Evolutionary conservation across 2,329 filamentous ascomycete species (phyloP), one percentile per base, ranked within the genome.

Genomic region (Fusarium cyanostomum): DNA sequence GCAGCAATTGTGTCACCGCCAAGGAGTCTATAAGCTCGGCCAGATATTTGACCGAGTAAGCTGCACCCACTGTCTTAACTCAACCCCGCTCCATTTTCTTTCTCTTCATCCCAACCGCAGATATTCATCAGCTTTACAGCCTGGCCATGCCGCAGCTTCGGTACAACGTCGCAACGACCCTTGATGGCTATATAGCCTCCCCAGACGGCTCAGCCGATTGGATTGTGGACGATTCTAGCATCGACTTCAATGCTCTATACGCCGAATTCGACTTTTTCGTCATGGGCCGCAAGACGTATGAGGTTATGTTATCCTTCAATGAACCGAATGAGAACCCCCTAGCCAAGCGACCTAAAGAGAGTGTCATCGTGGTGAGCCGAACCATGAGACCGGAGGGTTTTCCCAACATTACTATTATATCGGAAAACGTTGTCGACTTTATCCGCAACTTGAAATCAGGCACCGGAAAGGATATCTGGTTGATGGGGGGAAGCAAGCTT

Each of bases 221-320:
- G 73, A 76, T 77, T 37, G 52, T 73, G 11, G 44, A 72, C 2
- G 76, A 77, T 56, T 8, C 54, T 0, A 64, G 55, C 38, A 75
- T 78, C 30, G 71, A 76, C 45, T 78, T 78, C n/a, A 52, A 59
- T 1, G 52, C 66, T 0, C 69, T 78, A 0, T 75, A 75, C 49
- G 59, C 62, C 1, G 52, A 74, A 7, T 78, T 77, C 45, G 68
- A 69, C 33, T 56, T 46, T 7, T 75, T 75, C 31, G 28, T 78
- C 62, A 77, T 78, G 74, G 76, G 75, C 3, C 74, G 76, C 16
- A 75, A 71, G 52, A 76, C 75, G 0, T 77, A 75, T 52, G 62
- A 77, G 15, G 62, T 64, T 8, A 71, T 77, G 54, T 55, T 37
- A 7, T 53, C 58, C 1, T 27, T 62, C 3, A 62, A 61, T 13